Percentiles rank a stretch among this genome's conserved stretches.
Evolutionary conservation across 176 grass and related monocot species (phyloP).

Genomic region (Pharus latifolius): DNA sequence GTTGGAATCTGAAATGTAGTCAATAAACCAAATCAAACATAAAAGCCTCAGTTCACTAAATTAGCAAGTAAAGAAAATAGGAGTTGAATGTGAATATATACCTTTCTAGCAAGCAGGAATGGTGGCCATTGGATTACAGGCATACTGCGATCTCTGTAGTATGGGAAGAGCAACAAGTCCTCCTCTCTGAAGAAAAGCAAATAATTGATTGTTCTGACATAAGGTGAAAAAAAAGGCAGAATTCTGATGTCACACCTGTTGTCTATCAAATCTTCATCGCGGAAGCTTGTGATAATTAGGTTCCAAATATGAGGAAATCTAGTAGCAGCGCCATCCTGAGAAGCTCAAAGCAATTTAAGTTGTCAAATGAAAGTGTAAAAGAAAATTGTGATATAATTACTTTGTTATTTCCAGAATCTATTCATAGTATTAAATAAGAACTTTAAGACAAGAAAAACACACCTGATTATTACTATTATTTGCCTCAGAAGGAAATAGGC

Average conservation of each 20-base stretch:
- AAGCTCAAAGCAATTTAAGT: constrained; percentile 33
- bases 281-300: constrained; percentile 89
- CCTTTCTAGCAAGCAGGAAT: constrained; percentile 95
- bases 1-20: constrained; percentile 68
- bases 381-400: not conserved
- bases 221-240: not conserved
- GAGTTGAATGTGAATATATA: constrained; percentile 21
- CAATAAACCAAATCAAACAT: constrained; percentile 10
- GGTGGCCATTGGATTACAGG: constrained; percentile 92
- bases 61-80: constrained; percentile 13
- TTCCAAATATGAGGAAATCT: constrained; percentile 98
- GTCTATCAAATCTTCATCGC: constrained; percentile 82
- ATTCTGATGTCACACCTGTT: constrained; percentile 33
- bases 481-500: constrained; percentile 60
- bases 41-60: not conserved
- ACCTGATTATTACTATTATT: constrained; percentile 61
- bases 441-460: constrained; percentile 5
- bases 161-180: constrained; percentile 90
- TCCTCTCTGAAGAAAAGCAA: constrained; percentile 43
- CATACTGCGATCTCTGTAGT: constrained; percentile 62
- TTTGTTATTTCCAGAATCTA: too few relatives aligned
- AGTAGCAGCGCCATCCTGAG: constrained; percentile 40
- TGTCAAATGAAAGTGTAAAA: not conserved
- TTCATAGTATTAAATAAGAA: constrained; percentile 1
- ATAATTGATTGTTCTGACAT: not conserved